Evolutionary conservation across 208 protist species (phyloP), one percentile per base, ranked within the genome.

Genomic region (Phytomonas sp.): DNA sequence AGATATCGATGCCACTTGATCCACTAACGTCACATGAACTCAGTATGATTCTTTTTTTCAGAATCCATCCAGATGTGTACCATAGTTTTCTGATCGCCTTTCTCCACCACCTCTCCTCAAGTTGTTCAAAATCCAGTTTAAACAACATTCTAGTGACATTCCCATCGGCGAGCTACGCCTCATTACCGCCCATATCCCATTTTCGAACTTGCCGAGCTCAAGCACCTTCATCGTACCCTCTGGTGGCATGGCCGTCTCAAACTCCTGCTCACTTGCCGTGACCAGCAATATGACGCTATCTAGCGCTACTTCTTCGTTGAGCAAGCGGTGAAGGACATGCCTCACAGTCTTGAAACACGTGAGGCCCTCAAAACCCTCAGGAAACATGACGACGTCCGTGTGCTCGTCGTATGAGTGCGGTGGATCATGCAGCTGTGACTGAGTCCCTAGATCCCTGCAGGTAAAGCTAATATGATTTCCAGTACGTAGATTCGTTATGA

Each of bases 351-450:
- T 37, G 34, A 97, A 86, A 31, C 95, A 81, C 0, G 69, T 80
- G 0, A 72, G 61, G 69, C 98, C 97, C 1, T 89, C 88, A 8
- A 85, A 83, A 69, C 98, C 96, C 13, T 98, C 83, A 2, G 98
- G 96, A 73, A 98, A 97, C 62, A 98, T 87, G 11, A 98, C 71
- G 29, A 83, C 96, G 66, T 98, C 81, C 9, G 94, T 98, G 71
- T 98, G 95, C 36, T 96, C 87, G 86, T 98, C 99, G 81, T 99
- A 99, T 26, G 98, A 86, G 33, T 88, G 78, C 98, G 97, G 99
- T 30, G 96, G 83, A 11, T 89, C 82, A 28, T 97, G 77, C 68
- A 97, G 77, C 72, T 91, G 85, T 61, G 94, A 89, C 80, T 99
- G 97, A 0, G 96, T 96, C 11, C 92, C 94, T 20, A 99, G 91